A percentile compares a stretch with the other conserved stretches of the same genome.
phyloP scores from a whole-genome alignment of 1,284 basidiomycete genomes.

The Sutorius eximius region DNA sequence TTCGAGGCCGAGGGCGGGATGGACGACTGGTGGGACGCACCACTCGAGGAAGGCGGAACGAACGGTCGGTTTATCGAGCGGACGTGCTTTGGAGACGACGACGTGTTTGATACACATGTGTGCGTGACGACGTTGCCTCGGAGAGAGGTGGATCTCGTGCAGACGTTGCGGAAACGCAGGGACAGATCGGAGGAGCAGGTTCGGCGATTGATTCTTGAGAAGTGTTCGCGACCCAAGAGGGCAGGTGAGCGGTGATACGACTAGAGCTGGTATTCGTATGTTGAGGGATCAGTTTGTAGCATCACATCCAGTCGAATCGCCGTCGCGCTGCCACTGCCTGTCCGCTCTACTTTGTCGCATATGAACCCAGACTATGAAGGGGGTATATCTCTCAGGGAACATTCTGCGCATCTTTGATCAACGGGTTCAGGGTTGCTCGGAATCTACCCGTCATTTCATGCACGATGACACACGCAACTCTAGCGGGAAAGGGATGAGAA shows the following conservation, averaged over 20 bases:
- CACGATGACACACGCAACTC: not conserved
- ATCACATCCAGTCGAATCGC: not conserved
- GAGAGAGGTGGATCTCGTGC: slow-evolving; percentile 11
- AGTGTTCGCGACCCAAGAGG: slow-evolving; percentile 14
- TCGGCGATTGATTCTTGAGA: slow-evolving; percentile 13
- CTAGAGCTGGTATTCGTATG: not conserved
- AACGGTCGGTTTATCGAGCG: slow-evolving; percentile 24
- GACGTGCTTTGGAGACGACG: slow-evolving; percentile 5
- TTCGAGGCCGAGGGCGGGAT: slow-evolving; percentile 20
- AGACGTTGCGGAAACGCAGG: slow-evolving; percentile 17
- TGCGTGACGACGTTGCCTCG: slow-evolving; percentile 30
- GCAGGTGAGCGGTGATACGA: slow-evolving; percentile 12
- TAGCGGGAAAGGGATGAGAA: not conserved
- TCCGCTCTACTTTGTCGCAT: not conserved
- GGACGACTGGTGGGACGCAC: slow-evolving; percentile 30
- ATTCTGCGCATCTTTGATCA: not conserved
- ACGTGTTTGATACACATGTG: slow-evolving; percentile 26
- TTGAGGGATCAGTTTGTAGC: slow-evolving; percentile 9
- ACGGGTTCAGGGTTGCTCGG: not conserved
- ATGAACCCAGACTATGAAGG: not conserved
- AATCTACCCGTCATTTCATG: not conserved
- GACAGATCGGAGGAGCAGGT: slow-evolving; percentile 18
- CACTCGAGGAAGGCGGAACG: not conserved
- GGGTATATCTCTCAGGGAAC: not conserved
- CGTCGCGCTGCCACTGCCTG: slow-evolving; percentile 5